Evolutionary conservation across 2,329 filamentous ascomycete species (phyloP).

Genomic region (Saccharata proteae): DNA sequence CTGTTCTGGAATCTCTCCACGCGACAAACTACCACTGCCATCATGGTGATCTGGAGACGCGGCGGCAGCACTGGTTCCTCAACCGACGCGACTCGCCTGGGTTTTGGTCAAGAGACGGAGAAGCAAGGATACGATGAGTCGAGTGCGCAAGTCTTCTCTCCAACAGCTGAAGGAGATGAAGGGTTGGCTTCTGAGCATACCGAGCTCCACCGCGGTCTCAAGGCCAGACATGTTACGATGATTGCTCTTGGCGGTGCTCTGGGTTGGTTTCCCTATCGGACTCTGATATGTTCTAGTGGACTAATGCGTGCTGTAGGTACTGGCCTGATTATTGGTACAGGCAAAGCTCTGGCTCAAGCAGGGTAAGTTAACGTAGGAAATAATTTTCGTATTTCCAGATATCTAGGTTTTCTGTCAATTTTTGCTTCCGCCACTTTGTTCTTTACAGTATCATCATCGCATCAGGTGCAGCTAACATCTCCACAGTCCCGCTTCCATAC

Average conservation of each 20-base stretch:
- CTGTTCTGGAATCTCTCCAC: too few species aligned
- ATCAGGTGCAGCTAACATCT: too few species aligned
- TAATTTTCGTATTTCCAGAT: slow-evolving; percentile 10
- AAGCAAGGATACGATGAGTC: slow-evolving; percentile 7
- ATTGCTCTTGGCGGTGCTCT: slow-evolving; percentile 66
- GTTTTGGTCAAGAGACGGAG: slow-evolving; percentile 2
- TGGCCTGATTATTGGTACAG: slow-evolving; percentile 58
- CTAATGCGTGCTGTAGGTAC: slow-evolving; percentile 31
- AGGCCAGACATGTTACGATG: slow-evolving; percentile 46
- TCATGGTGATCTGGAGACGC: slow-evolving; percentile 7
- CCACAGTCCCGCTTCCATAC: slow-evolving; percentile 49
- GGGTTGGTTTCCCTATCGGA: too few species aligned
- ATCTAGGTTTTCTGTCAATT: slow-evolving; percentile 1
- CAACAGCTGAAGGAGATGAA: slow-evolving; percentile 4
- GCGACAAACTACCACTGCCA: too few species aligned
- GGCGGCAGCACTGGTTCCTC: slow-evolving; percentile 1
- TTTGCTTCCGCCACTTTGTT: too few species aligned
- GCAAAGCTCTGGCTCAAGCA: slow-evolving; percentile 36
- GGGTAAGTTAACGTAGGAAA: slow-evolving; percentile 29
- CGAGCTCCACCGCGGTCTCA: slow-evolving; percentile 39
- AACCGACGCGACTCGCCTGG: slow-evolving; percentile 2
- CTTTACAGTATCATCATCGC: too few species aligned
- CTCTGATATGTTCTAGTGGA: too few species aligned
- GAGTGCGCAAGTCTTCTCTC: slow-evolving; percentile 1
- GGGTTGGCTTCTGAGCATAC: slow-evolving; percentile 1